Evolutionary conservation across 352 stramenopile genomes (phyloP), one percentile per base, ranked within the genome.

Genomic region (Pythium dissotocum): DNA sequence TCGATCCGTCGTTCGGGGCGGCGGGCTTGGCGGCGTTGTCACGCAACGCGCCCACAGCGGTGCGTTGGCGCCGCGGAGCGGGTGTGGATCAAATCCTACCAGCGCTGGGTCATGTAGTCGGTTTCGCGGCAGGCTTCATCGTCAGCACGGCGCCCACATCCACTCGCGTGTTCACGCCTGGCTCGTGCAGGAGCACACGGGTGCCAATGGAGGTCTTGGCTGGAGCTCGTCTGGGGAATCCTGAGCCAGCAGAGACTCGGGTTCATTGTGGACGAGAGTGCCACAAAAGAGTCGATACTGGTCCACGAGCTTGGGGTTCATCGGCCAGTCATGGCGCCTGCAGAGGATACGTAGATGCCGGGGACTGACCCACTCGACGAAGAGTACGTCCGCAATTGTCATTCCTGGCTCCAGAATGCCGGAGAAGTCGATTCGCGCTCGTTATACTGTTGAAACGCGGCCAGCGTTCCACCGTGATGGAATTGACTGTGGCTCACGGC

Each of bases 201-300:
- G 12, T 16, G 9, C 8, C 21, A 21, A 48, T 21, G 36, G 56
- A 4, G 56, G 56, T n/a, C 56, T 35, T 32, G 56, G 56, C 36
- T 62, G 56, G n/a, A 62, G 56, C 21, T 53, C 35, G 8, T 36
- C 5, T 1, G 35, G 4, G 2, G 18, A 4, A n/a, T 62, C 38
- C 36, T 62, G 56, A 6, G 40, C n/a, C 1, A 24, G 56, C n/a
- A 32, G 36, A 6, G 53, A 5, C 2, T 16, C 38, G 2, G 6
- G 33, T 6, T 38, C 6, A 21, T 62, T 51, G 21, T 40, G 18
- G 12, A 62, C 56, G n/a, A 62, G 5, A 2, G 16, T 18, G 36
- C 53, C 56, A 36, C 56, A 62, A 14, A 62, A 52, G 1, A n/a
- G 56, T 7, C 38, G 16, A 24, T 53, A 62, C 14, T n/a, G 13